A percentile compares a stretch with the other conserved stretches of the same genome.
phyloP scores from a whole-genome alignment of 129 eudicot genomes.

The Flaveria sonorensis region DNA sequence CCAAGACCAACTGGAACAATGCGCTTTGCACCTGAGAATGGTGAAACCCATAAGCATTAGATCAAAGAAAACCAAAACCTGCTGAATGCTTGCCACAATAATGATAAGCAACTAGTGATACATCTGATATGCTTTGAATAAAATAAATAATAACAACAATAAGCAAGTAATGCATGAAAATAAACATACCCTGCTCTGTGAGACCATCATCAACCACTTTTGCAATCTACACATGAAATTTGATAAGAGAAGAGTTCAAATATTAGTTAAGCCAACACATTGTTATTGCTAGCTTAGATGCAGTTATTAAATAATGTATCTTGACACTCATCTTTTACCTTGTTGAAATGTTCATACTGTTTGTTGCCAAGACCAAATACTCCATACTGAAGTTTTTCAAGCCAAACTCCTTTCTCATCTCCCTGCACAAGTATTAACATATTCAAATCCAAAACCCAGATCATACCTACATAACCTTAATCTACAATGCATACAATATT shows the following conservation, averaged over 20 bases:
- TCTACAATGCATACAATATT: slow-evolving; percentile 10
- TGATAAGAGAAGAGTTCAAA: neutral
- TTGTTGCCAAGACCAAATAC: slow-evolving; percentile 92
- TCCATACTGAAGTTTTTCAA: slow-evolving; percentile 75
- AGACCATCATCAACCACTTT: slow-evolving; percentile 69
- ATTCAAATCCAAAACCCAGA: slow-evolving; percentile 11
- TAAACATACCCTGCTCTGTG: slow-evolving; percentile 67
- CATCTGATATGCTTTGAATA: neutral
- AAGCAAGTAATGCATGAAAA: neutral
- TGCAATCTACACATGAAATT: slow-evolving; percentile 56
- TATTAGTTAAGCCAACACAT: slow-evolving; percentile 23
- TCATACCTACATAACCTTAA: slow-evolving; percentile 5
- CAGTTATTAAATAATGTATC: neutral
- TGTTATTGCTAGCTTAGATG: slow-evolving; percentile 11
- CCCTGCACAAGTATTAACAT: slow-evolving; percentile 40
- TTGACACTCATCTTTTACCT: slow-evolving; percentile 45
- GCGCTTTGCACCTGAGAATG: slow-evolving; percentile 74
- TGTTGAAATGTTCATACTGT: slow-evolving; percentile 96
- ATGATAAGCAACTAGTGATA: neutral
- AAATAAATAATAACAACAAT: neutral
- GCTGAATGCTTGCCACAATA: neutral
- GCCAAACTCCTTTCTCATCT: slow-evolving; percentile 69
- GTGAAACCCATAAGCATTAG: slow-evolving; percentile 13
- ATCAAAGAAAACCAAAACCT: neutral
- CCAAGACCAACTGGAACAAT: slow-evolving; percentile 92